A percentile compares a stretch with the other conserved stretches of the same genome.
Evolutionary conservation across 441 rosid genomes (phyloP).

Genomic region (Euphorbia schlechtendalii): DNA sequence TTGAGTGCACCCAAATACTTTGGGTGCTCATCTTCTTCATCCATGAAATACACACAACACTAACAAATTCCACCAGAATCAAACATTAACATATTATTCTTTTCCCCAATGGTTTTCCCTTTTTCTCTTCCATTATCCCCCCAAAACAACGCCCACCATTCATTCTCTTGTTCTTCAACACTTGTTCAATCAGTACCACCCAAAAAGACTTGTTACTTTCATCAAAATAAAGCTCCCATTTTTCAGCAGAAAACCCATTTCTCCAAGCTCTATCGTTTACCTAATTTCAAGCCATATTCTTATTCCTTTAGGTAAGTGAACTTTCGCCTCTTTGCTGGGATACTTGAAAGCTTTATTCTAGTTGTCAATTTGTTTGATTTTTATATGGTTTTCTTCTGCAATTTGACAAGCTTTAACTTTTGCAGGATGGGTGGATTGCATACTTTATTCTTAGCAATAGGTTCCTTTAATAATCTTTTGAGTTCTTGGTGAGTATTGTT

Average conservation of each 20-base stretch:
- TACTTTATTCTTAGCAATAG: constrained; percentile 20
- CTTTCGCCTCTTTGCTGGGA: background rate
- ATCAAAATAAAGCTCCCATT: background rate
- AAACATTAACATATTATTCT: background rate
- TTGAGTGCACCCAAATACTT: background rate
- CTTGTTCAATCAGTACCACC: background rate
- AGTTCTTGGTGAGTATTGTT: constrained; percentile 27
- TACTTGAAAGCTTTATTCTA: background rate
- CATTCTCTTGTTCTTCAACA: background rate
- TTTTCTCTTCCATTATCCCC: background rate
- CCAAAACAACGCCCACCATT: background rate
- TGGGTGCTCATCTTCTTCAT: background rate
- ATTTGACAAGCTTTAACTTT: constrained; percentile 12
- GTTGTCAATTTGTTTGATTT: background rate
- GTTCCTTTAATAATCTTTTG: constrained; percentile 14
- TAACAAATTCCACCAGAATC: background rate
- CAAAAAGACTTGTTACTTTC: too few species aligned
- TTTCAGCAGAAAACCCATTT: background rate
- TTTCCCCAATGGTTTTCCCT: background rate
- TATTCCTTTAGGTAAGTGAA: background rate
- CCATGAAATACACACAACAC: background rate
- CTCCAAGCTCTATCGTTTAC: background rate
- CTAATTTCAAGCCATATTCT: background rate
- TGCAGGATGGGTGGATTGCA: constrained; percentile 19
- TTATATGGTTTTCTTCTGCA: background rate